Percentiles rank a stretch among this genome's conserved stretches.
Conservation (phyloP, 371 early-diverging fungal species). For the Entomophthora muscae region DNA sequence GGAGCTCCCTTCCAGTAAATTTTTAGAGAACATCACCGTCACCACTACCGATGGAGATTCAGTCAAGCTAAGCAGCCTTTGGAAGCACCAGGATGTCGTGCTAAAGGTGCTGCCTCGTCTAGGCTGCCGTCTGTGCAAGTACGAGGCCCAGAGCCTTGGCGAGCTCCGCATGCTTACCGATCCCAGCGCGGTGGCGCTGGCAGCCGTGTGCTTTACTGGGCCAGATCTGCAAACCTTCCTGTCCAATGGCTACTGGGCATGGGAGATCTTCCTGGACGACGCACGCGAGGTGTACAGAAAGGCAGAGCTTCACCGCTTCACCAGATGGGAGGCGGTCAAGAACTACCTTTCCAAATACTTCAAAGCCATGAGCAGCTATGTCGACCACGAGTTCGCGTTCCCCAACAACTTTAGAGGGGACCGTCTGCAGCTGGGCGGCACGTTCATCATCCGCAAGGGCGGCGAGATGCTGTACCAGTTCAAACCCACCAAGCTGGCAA, state of each 20-base stretch:
- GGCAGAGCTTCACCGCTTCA: too few species aligned
- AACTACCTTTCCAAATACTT: too few species aligned
- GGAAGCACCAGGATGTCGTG: neutral
- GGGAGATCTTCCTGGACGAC: neutral
- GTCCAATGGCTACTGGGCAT: neutral
- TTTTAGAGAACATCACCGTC: neutral
- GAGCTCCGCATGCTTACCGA: neutral
- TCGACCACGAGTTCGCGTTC: too few species aligned
- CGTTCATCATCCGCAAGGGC: neutral
- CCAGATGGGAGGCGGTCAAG: too few species aligned
- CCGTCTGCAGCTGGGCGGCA: neutral
- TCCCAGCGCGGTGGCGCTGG: neutral
- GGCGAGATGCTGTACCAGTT: neutral
- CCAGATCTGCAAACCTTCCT: neutral
- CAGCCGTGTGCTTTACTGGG: neutral
- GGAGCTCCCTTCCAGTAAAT: too few species aligned
- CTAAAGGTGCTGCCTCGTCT: neutral
- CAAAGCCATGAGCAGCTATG: too few species aligned
- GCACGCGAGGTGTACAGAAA: neutral
- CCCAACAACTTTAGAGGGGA: neutral
- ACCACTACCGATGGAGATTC: neutral
- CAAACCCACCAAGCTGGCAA: too few species aligned
- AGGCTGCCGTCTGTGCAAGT: neutral
- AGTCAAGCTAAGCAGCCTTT: neutral
- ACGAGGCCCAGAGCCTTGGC: neutral